Base-by-base conservation (phyloP, 2,329 filamentous ascomycete genomes). In the Neonectria magnoliae region DNA sequence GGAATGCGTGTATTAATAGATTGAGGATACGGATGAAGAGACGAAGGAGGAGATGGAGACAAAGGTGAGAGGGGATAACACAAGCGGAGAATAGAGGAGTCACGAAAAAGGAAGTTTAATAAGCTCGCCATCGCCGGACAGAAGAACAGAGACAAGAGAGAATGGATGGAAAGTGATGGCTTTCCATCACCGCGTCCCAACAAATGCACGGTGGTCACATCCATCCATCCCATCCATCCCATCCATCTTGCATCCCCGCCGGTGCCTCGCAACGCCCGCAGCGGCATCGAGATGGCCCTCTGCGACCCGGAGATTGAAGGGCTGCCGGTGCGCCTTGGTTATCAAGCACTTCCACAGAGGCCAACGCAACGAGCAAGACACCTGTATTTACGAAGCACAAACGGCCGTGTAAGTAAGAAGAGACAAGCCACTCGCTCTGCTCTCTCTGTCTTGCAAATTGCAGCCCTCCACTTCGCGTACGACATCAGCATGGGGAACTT, bases 391-490 rank as follows among this genome's bases (percentile, higher is more conserved):
- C 14, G 25, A 25, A 25, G 25, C 14, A 38, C 36, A n/a, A 38
- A n/a, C 14, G 7, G 10, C 29, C 9, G 29, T 38, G 36, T 38
- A 16, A 36, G 33, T 36, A 16, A 13, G 33, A 36, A 16, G 14
- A 38, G 36, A 38, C 33, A n/a, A 38, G 36, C 14, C 38, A n/a
- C 38, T 3, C 9, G 8, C 11, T 47, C 18, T n/a, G 5, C n/a
- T n/a, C n/a, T n/a, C n/a, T n/a, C 25, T n/a, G 5, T 29, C 29
- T 29, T 29, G 54, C 62, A 68, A 59, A 58, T 60, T 66, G 57
- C 50, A 31, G 38, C 57, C 41, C 57, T 51, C 70, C 70, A 72
- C 70, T 57, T 50, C 42, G 56, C 58, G 33, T 72, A 62, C 62
- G 42, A 72, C 68, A 29, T 20, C 18, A 31, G 33, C 55, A 58